Evolutionary conservation across 148 eudicot genomes (phyloP), one percentile per base, ranked within the genome.

Genomic region (Amaranthus cruentus): DNA sequence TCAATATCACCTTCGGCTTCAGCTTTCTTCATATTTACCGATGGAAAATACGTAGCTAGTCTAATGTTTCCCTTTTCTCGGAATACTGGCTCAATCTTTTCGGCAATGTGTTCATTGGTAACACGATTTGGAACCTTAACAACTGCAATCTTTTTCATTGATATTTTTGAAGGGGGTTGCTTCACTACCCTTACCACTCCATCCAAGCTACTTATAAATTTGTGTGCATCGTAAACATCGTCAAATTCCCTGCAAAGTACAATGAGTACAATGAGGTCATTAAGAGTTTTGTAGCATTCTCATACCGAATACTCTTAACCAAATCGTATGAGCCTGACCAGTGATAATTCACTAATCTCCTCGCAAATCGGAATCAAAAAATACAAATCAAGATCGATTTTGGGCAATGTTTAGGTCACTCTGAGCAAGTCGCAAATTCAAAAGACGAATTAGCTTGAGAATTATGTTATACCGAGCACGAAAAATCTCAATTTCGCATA

Each of bases 121-220:
- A 95, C 96, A 48, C 90, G 90, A 73, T 87, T 88, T 3, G 97
- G 96, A 77, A 95, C 88, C 83, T 80, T 95, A 38, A 91, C 91
- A 28, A 95, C 96, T 28, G 91, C 93, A 74, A 91, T 86, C 64
- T 91, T 83, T 57, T 76, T 79, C 14, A 86, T 50, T 78, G 94
- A 81, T 77, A 90, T 56, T 68, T 77, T 73, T 18, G 89, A 67
- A 61, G 96, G 90, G 66, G 81, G 87, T 58, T 88, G 68, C 80
- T 84, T 85, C 47, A 85, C 85, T 53, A 95, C 96, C 83, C 73
- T 95, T n/a, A 95, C 93, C 55, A 91, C 84, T 47, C 98, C 97
- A 64, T 95, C 85, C 57, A 95, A 82, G 86, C 93, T 95, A 42
- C 72, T 69, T 5, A 87, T 72, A 70, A 94, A 94, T 73, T 89